These are phyloP conservation scores for Vitis labrusca DNA, from an alignment of 164 flowering plant genomes.

Conservation along the genomic window DNA sequence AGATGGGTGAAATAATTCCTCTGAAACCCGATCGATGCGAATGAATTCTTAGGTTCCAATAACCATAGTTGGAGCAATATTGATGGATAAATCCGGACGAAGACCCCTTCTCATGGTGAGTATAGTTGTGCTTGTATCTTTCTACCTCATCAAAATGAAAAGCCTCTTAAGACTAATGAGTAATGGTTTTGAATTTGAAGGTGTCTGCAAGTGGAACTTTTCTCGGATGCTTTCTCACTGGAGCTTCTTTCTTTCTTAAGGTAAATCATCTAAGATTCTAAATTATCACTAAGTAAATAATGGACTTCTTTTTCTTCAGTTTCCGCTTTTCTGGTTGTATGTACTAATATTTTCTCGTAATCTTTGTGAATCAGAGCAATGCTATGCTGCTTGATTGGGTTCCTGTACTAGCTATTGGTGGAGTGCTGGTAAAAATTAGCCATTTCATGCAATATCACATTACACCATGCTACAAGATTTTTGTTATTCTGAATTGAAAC, in stretches of 20 bases:
- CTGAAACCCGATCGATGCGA: background rate
- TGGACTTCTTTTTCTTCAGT: background rate
- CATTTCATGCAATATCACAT: background rate
- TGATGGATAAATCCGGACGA: slow-evolving; percentile 64
- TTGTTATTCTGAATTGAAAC: background rate
- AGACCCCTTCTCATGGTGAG: slow-evolving; percentile 57
- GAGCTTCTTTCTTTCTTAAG: slow-evolving; percentile 56
- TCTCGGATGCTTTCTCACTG: slow-evolving; percentile 53
- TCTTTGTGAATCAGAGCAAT: slow-evolving; percentile 28
- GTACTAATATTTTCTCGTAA: background rate
- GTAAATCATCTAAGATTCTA: slow-evolving; percentile 17
- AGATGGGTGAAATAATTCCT: background rate
- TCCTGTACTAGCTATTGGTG: slow-evolving; percentile 45
- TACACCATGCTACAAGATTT: background rate
- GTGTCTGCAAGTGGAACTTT: slow-evolving; percentile 50
- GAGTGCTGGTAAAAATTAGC: slow-evolving; percentile 42
- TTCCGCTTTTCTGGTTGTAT: background rate
- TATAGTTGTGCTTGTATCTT: background rate
- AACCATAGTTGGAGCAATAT: slow-evolving; percentile 37
- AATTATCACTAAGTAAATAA: too few species aligned
- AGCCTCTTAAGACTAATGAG: too few species aligned
- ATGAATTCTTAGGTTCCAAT: slow-evolving; percentile 38
- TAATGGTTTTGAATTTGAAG: slow-evolving; percentile 20
- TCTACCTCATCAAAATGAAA: too few species aligned
- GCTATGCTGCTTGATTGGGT: slow-evolving; percentile 28